A percentile compares a stretch with the other conserved stretches of the same genome.
These are phyloP conservation scores for Xylaria longipes DNA, from an alignment of 495 filamentous ascomycete species.

Conservation along the genomic window DNA sequence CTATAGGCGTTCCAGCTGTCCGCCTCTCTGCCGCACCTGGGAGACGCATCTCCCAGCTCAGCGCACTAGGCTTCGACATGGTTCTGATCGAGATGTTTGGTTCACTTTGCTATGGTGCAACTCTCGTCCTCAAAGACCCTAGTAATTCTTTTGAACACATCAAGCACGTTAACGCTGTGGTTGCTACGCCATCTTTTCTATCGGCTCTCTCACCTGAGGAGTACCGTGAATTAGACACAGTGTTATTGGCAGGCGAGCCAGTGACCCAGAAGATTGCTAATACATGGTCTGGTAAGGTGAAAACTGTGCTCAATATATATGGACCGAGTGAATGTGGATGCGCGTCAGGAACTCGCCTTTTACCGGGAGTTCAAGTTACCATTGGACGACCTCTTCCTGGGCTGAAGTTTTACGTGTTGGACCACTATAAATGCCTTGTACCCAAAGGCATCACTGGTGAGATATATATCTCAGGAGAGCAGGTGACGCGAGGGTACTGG, in stretches of 20 bases:
- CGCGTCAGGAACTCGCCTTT: not conserved
- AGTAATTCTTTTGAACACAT: not conserved
- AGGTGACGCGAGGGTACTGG: not conserved
- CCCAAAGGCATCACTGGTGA: not conserved
- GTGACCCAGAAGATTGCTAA: not conserved
- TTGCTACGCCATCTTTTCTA: not conserved
- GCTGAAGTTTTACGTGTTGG: not conserved
- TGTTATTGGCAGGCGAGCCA: not conserved
- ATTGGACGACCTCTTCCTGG: not conserved
- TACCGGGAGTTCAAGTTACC: not conserved
- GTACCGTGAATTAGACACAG: not conserved
- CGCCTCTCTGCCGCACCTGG: not conserved
- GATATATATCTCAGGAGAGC: not conserved
- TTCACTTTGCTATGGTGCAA: not conserved
- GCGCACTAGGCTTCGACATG: not conserved
- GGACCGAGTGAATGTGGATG: conserved; percentile 3
- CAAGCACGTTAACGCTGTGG: not conserved
- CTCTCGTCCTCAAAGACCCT: not conserved
- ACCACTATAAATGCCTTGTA: not conserved
- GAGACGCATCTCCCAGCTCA: not conserved
- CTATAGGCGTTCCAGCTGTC: not conserved
- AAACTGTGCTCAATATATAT: not conserved
- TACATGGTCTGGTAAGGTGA: not conserved
- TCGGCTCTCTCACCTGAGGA: not conserved
- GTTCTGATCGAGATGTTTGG: not conserved